Evolutionary conservation across 768 basidiomycete species (phyloP).

Genomic region (Cyclocybe aegerita): DNA sequence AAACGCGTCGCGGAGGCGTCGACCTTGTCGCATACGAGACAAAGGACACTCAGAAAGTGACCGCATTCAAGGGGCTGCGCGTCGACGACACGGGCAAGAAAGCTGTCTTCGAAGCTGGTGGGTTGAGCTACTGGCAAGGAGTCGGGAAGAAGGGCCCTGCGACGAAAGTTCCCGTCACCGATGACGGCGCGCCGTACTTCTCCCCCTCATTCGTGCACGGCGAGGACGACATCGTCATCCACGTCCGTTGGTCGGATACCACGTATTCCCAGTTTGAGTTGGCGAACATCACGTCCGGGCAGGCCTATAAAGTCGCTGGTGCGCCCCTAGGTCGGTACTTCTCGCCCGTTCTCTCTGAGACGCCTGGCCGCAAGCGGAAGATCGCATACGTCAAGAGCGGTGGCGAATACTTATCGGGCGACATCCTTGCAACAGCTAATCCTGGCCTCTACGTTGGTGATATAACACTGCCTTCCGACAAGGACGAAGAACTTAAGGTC

Average conservation of each 20-base stretch:
- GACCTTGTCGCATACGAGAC: conserved; percentile 57
- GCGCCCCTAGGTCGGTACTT: conserved; percentile 67
- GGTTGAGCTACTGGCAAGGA: conserved; percentile 51
- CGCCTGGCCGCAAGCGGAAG: conserved; percentile 37
- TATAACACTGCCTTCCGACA: conserved; percentile 44
- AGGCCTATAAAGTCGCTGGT: conserved; percentile 49
- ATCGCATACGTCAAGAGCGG: conserved; percentile 66
- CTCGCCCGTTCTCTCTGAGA: conserved; percentile 54
- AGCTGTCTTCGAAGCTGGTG: conserved; percentile 70
- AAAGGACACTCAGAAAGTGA: conserved; percentile 51
- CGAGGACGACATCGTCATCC: conserved; percentile 50
- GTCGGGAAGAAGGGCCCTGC: conserved; percentile 29
- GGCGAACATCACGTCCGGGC: conserved; percentile 45
- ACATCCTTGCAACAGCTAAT: conserved; percentile 62
- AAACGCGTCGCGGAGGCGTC: conserved; percentile 49
- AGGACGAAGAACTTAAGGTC: conserved; percentile 33
- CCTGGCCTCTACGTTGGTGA: conserved; percentile 67
- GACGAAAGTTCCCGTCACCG: conserved; percentile 45
- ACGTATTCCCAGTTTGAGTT: conserved; percentile 66
- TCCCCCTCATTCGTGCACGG: conserved; percentile 66
- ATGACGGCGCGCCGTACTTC: conserved; percentile 54
- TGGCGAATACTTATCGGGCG: conserved; percentile 59
- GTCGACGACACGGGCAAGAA: conserved; percentile 52
- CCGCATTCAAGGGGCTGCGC: conserved; percentile 60
- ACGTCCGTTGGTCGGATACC: conserved; percentile 67